These are phyloP conservation scores for Nannochloropsis oceanica DNA, from an alignment of 108 stramenopile genomes.

Conservation along the genomic window DNA sequence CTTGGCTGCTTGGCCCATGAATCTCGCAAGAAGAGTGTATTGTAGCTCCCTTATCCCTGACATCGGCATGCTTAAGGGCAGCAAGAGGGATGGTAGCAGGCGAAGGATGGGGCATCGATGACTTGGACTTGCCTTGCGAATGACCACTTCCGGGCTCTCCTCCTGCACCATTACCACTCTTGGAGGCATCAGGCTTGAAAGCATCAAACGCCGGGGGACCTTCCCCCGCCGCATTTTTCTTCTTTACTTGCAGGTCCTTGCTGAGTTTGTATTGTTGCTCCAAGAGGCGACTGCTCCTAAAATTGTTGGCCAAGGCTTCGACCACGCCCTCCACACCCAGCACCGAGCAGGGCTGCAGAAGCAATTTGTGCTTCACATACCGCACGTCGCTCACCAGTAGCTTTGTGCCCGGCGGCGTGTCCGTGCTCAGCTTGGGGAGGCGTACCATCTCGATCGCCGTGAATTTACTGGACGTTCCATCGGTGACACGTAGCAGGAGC, in stretches of 20 bases:
- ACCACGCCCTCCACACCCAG: background rate
- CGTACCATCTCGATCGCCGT: background rate
- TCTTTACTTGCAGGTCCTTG: background rate
- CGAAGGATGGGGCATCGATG: too few species aligned
- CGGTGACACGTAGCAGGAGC: background rate
- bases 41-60: too few species aligned
- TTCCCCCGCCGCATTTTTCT: background rate
- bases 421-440: background rate
- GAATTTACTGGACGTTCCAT: background rate
- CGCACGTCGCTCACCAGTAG: background rate
- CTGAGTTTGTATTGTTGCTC: background rate
- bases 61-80: too few species aligned
- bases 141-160: too few species aligned
- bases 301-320: background rate
- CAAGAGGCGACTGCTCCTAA: background rate
- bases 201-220: background rate
- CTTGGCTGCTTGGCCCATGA: too few species aligned
- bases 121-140: too few species aligned
- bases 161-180: background rate
- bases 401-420: background rate
- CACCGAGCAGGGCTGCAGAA: background rate
- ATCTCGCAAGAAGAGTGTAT: too few species aligned
- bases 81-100: too few species aligned
- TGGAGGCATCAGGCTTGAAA: background rate
- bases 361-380: background rate